phyloP scores from a whole-genome alignment of 1,139 yeast genomes.

The Hanseniaspora sp. region DNA sequence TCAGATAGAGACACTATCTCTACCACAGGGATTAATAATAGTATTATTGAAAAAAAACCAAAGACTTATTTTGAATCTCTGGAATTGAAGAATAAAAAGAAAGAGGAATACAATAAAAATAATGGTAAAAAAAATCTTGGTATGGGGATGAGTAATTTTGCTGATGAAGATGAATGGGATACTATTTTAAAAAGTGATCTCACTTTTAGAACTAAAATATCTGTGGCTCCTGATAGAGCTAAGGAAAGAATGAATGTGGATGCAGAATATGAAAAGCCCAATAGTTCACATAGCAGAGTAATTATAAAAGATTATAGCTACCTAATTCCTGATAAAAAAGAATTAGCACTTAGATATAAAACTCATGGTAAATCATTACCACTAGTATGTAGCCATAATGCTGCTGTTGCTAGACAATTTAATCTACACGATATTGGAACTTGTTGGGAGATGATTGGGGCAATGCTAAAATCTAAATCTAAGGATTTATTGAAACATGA shows the following conservation, averaged over 20 bases:
- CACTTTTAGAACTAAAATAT: slow-evolving; percentile 30
- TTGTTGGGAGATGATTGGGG: slow-evolving; percentile 60
- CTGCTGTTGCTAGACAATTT: slow-evolving; percentile 55
- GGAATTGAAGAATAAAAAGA: slow-evolving; percentile 3
- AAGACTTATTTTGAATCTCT: slow-evolving; percentile 14
- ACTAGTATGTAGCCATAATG: slow-evolving; percentile 55
- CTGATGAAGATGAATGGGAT: slow-evolving; percentile 35
- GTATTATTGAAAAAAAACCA: neutral
- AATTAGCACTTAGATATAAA: slow-evolving; percentile 65
- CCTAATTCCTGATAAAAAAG: slow-evolving; percentile 65
- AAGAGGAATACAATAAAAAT: neutral
- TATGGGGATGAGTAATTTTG: slow-evolving; percentile 14
- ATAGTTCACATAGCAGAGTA: slow-evolving; percentile 39
- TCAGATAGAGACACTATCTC: slow-evolving; percentile 2
- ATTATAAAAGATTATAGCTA: slow-evolving; percentile 55
- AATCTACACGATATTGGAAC: slow-evolving; percentile 57
- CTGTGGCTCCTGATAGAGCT: slow-evolving; percentile 20
- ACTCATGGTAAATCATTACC: slow-evolving; percentile 59
- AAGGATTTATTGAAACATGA: slow-evolving; percentile 31
- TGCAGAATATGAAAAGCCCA: slow-evolving; percentile 25
- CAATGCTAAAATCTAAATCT: slow-evolving; percentile 25
- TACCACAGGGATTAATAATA: neutral
- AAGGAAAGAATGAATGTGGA: neutral
- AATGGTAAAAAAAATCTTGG: neutral
- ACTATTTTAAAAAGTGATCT: slow-evolving; percentile 33